Conservation (phyloP, 129 eudicot genomes). For the Silybum marianum region DNA sequence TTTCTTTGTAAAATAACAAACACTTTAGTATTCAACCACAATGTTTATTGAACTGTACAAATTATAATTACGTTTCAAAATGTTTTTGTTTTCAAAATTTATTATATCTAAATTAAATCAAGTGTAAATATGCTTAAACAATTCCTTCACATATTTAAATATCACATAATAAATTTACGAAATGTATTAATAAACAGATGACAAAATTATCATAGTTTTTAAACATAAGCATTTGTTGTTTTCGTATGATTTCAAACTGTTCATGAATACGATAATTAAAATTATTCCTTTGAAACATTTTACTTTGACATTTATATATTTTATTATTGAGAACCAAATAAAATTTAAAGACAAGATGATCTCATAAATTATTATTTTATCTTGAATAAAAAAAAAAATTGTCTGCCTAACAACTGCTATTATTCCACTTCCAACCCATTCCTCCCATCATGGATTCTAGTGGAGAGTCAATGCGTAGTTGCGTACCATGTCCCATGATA, state of each 20-base stretch:
- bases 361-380: slow-evolving; percentile 24
- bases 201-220: no score
- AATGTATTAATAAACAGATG: background rate
- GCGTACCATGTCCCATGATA: slow-evolving; percentile 35
- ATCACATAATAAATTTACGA: no score
- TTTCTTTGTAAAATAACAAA: background rate
- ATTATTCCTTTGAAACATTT: background rate
- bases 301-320: background rate
- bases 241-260: background rate
- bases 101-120: no score
- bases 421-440: slow-evolving; percentile 42
- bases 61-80: no score
- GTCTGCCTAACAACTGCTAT: slow-evolving; percentile 46
- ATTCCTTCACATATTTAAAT: no score
- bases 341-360: slow-evolving; percentile 37
- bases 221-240: background rate
- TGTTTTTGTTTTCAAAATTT: no score
- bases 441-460: slow-evolving; percentile 49
- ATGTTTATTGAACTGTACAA: no score
- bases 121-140: no score
- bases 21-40: background rate
- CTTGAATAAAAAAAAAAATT: slow-evolving; percentile 16
- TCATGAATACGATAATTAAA: background rate
- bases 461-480: slow-evolving; percentile 63
- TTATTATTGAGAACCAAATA: background rate